Evolutionary conservation across 129 eudicot species (phyloP).

Genomic region (Smallanthus sonchifolius): DNA sequence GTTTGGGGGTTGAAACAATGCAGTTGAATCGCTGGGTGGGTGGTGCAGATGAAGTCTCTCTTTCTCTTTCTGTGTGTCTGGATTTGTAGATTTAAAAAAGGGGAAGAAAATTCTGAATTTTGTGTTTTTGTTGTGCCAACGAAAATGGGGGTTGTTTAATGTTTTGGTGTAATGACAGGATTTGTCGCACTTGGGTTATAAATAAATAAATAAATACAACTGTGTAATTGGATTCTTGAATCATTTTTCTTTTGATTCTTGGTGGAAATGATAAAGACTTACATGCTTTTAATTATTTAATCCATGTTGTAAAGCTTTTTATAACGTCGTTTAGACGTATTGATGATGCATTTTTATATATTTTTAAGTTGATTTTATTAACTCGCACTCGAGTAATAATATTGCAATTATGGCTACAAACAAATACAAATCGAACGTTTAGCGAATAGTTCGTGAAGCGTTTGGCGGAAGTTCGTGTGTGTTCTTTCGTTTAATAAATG

Average conservation of each 20-base stretch:
- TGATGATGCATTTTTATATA: background rate
- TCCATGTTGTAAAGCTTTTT: background rate
- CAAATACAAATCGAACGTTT: too few relatives aligned
- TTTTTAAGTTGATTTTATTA: background rate
- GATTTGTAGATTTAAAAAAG: constrained; percentile 21
- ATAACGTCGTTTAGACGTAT: background rate
- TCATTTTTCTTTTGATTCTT: background rate
- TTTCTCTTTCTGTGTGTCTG: constrained; percentile 14
- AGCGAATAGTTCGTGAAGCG: too few relatives aligned
- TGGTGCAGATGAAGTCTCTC: constrained; percentile 35
- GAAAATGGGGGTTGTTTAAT: constrained; percentile 16
- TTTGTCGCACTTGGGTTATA: background rate
- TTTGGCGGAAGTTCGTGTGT: too few relatives aligned
- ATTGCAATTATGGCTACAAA: too few relatives aligned
- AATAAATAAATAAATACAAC: constrained; percentile 18
- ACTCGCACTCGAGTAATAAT: background rate
- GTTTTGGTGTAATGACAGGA: constrained; percentile 11
- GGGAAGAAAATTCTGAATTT: constrained; percentile 10
- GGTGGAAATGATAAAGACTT: constrained; percentile 12
- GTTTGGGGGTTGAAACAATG: constrained; percentile 42
- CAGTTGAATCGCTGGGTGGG: constrained; percentile 64
- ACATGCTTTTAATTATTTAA: constrained; percentile 1
- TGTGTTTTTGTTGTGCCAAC: constrained; percentile 29
- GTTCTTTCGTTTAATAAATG: too few relatives aligned
- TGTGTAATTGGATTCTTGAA: constrained; percentile 1